Evolutionary conservation across 352 stramenopile genomes (phyloP).

Genomic region (Pythium apleroticum): DNA sequence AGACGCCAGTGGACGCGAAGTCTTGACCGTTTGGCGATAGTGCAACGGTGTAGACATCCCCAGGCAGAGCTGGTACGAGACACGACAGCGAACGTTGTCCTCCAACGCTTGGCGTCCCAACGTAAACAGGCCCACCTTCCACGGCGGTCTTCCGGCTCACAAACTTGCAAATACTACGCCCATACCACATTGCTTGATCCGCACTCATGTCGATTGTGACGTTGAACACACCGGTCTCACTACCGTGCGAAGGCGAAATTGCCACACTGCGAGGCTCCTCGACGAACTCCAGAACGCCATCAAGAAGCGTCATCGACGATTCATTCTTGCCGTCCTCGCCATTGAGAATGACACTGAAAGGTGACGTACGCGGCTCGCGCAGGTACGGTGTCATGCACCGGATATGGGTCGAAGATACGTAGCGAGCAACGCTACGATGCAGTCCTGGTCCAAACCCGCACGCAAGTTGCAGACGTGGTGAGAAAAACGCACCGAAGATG

Average conservation of each 20-base stretch:
- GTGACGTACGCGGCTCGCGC: neutral
- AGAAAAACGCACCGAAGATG: constrained; percentile 22
- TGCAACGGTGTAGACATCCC: constrained; percentile 7
- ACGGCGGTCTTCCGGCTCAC: neutral
- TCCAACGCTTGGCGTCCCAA: neutral
- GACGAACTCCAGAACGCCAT: constrained; percentile 24
- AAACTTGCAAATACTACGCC: constrained; percentile 11
- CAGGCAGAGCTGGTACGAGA: constrained; percentile 13
- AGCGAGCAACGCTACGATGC: neutral
- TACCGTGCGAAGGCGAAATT: constrained; percentile 5
- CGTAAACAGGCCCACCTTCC: neutral
- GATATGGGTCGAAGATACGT: constrained; percentile 21
- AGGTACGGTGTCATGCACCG: constrained; percentile 11
- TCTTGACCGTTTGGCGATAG: constrained; percentile 29
- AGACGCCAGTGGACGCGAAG: constrained; percentile 7
- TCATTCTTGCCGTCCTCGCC: neutral
- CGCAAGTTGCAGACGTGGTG: constrained; percentile 3
- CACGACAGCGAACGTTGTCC: constrained; percentile 4
- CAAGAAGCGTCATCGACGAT: neutral
- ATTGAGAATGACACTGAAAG: constrained; percentile 11
- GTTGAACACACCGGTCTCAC: constrained; percentile 11
- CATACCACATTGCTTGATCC: constrained; percentile 1
- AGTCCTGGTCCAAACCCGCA: constrained; percentile 23
- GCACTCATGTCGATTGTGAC: constrained; percentile 9
- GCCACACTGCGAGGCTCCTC: neutral